phyloP scores from a whole-genome alignment of 805 yeast species.

The Lachancea sp. region DNA sequence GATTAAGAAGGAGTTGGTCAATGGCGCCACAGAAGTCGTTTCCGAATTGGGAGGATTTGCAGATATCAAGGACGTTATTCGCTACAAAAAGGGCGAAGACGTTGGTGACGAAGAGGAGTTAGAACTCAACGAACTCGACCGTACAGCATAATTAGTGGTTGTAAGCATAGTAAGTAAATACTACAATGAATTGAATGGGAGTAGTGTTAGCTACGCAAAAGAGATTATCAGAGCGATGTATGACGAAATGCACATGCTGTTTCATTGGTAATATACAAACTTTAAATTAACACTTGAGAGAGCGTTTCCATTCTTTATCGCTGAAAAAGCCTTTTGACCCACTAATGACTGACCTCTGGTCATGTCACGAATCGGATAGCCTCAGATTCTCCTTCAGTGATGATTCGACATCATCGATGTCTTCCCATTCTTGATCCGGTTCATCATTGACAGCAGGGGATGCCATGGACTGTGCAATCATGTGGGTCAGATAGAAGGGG shows the following conservation, averaged over 20 bases:
- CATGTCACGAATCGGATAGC: conserved; percentile 22
- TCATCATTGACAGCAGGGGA: conserved; percentile 24
- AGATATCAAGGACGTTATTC: conserved; percentile 29
- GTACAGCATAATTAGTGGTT: not conserved
- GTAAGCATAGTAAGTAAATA: not conserved
- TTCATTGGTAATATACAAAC: conserved; percentile 4
- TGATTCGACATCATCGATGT: conserved; percentile 37
- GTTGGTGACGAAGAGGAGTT: conserved; percentile 36
- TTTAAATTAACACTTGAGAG: conserved; percentile 1
- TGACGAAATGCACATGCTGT: not conserved
- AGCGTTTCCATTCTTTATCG: conserved; percentile 3
- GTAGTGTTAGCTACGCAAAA: too few relatives aligned
- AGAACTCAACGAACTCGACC: conserved; percentile 24
- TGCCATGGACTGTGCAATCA: conserved; percentile 28
- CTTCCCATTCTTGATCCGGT: conserved; percentile 30
- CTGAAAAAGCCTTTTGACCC: not conserved
- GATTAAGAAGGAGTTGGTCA: conserved; percentile 52
- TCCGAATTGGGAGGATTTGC: conserved; percentile 56
- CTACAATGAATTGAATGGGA: too few relatives aligned
- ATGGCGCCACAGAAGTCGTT: conserved; percentile 47
- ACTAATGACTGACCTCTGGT: too few relatives aligned
- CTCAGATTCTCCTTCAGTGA: conserved; percentile 20
- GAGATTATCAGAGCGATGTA: not conserved
- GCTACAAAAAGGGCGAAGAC: conserved; percentile 32
- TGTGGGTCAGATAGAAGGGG: conserved; percentile 41